Evolutionary conservation across 805 yeast species (phyloP).

Genomic region (Zygosaccharomyces rouxii): DNA sequence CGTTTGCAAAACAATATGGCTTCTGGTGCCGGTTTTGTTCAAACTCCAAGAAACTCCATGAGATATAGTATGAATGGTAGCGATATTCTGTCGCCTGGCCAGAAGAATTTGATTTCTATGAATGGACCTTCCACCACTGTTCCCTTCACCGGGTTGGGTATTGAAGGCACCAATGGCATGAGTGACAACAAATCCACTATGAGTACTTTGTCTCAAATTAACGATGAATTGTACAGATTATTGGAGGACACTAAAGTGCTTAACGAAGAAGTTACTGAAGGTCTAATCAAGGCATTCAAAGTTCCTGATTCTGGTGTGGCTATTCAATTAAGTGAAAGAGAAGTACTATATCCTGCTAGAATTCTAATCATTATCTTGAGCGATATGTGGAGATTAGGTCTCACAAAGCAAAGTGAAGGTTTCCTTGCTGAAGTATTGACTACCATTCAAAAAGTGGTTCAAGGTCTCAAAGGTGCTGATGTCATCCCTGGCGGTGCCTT

Average conservation of each 20-base stretch:
- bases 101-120: conserved; percentile 20
- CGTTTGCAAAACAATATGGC: conserved; percentile 37
- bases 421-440: conserved; percentile 85
- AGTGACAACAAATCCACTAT: conserved; percentile 42
- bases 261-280: conserved; percentile 81
- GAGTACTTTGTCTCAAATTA: conserved; percentile 60
- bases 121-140: conserved; percentile 13
- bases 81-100: conserved; percentile 22
- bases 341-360: conserved; percentile 93
- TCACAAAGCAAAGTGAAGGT: conserved; percentile 85
- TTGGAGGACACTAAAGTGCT: conserved; percentile 67
- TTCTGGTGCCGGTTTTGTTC: conserved; percentile 31
- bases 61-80: conserved; percentile 33
- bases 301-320: conserved; percentile 85
- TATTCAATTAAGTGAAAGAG: conserved; percentile 77
- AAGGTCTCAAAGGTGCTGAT: conserved; percentile 76
- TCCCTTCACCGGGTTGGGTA: conserved; percentile 16
- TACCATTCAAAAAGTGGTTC: conserved; percentile 79
- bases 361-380: conserved; percentile 85
- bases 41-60: conserved; percentile 34
- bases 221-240: conserved; percentile 67
- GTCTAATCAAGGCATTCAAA: conserved; percentile 76
- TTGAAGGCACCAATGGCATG: conserved; percentile 13
- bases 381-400: conserved; percentile 98
- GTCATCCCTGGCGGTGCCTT: conserved; percentile 90